Conservation (phyloP, 2,329 filamentous ascomycete genomes). For the Colletotrichum sp. region DNA sequence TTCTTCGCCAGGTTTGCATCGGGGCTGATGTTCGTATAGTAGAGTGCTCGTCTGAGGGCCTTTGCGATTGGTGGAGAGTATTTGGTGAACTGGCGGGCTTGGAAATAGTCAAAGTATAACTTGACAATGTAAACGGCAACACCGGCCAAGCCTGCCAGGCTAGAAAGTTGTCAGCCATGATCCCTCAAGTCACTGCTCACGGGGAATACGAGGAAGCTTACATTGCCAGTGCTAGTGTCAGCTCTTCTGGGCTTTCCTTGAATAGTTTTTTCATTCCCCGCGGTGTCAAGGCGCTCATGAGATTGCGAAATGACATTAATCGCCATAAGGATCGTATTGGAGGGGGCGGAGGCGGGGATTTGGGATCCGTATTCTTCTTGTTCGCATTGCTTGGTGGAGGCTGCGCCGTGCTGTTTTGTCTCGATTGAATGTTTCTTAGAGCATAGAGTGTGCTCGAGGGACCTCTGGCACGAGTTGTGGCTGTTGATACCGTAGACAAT, state of each 20-base stretch:
- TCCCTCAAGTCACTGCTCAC: neutral
- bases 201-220: conserved; percentile 29
- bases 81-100: conserved; percentile 58
- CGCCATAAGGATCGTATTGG: conserved; percentile 31
- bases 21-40: conserved; percentile 79
- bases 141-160: conserved; percentile 36
- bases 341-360: conserved; percentile 25
- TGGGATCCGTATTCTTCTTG: conserved; percentile 25
- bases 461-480: neutral
- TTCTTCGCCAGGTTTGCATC: conserved; percentile 80
- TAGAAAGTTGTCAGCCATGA: conserved; percentile 29
- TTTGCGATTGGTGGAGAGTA: conserved; percentile 76
- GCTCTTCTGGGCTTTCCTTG: conserved; percentile 47
- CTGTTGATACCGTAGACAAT: neutral
- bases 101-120: conserved; percentile 61
- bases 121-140: conserved; percentile 42
- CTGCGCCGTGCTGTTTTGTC: neutral
- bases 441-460: neutral
- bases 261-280: conserved; percentile 41
- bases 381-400: neutral
- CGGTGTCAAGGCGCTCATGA: conserved; percentile 41
- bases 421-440: neutral
- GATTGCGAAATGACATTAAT: conserved; percentile 35
- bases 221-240: conserved; percentile 45
- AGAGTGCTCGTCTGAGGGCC: conserved; percentile 82